Evolutionary conservation across 179 eudicot genomes (phyloP), one percentile per base, ranked within the genome.

Genomic region (Beta macrorhiza): DNA sequence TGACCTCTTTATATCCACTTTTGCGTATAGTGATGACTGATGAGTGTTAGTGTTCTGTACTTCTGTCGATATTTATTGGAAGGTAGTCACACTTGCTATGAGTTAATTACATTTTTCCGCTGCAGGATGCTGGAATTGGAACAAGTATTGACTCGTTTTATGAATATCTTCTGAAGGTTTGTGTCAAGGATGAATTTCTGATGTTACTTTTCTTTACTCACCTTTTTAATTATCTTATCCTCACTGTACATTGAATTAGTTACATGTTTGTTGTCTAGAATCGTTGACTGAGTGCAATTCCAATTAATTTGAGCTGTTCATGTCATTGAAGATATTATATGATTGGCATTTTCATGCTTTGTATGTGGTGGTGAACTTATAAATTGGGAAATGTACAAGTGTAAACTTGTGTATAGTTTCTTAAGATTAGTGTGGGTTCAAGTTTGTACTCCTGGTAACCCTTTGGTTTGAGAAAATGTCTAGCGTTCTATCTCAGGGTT

Each of bases 91-190:
- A 37, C 13, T 56, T 16, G 59, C 51, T 29, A 25, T 10, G 76
- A 78, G 52, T 59, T 75, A 42, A 52, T 78, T 51, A 57, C 74
- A 13, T 72, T 69, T 52, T 83, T 84, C 53, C 57, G 64, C 79
- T 89, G 85, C 89, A 96, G 99, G 99, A 96, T 90, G 99, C 99
- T 80, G 99, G 99, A 81, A 94, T 96, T 81, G 99, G 99, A 73
- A 96, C 99, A 72, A 96, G 99, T 84, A 94, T 96, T 64, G 99
- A 96, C 89, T 96, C 99, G 79, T 96, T 94, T 87, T 96, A 96
- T 82, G 99, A 96, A 82, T 96, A 96, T 88, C 98, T 96, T 80
- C 87, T 96, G 47, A 96, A 96, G 98, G 99, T 94, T 83, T 74
- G 93, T 86, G 47, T 84, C 42, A 61, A 78, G 76, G 75, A 81